A percentile compares a stretch with the other conserved stretches of the same genome.
Evolutionary conservation across 2,329 filamentous ascomycete genomes (phyloP).

Genomic region (Pseudogymnoascus sp.): DNA sequence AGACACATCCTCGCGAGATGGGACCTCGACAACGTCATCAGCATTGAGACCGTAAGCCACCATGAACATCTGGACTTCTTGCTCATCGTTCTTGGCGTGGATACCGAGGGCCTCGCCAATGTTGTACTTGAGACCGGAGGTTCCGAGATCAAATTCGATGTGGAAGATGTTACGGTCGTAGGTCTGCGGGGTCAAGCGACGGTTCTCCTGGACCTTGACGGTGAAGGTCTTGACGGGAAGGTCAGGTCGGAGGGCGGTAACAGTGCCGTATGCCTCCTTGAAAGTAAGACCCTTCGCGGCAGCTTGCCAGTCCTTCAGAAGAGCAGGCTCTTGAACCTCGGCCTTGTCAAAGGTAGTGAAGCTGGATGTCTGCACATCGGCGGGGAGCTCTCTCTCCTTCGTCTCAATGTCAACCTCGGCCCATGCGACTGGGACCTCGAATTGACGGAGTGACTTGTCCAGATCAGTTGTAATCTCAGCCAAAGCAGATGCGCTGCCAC

Average conservation of each 20-base stretch:
- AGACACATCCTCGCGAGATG: constrained; percentile 66
- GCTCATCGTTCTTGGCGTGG: constrained; percentile 84
- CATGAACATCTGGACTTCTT: constrained; percentile 77
- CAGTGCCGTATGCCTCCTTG: constrained; percentile 85
- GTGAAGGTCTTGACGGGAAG: constrained; percentile 76
- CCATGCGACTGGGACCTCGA: constrained; percentile 78
- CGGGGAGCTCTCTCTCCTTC: constrained; percentile 44
- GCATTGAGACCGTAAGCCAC: constrained; percentile 77
- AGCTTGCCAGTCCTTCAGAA: constrained; percentile 70
- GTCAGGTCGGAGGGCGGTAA: constrained; percentile 70
- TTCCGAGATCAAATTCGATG: constrained; percentile 93
- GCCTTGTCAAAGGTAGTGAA: constrained; percentile 73
- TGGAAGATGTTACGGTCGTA: constrained; percentile 99
- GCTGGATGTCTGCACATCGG: constrained; percentile 66
- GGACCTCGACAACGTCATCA: constrained; percentile 82
- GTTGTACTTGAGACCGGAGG: constrained; percentile 87
- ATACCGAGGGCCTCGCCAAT: constrained; percentile 96
- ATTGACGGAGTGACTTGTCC: constrained; percentile 58
- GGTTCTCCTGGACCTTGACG: constrained; percentile 89
- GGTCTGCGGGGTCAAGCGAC: constrained; percentile 73
- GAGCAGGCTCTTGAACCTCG: constrained; percentile 56
- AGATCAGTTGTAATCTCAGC: constrained; percentile 58
- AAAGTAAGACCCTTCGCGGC: constrained; percentile 83
- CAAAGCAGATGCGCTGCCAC: constrained; percentile 42
- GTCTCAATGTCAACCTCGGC: constrained; percentile 56